phyloP scores from a whole-genome alignment of 78 protist species.

The Chrysochromulina tobinii region DNA sequence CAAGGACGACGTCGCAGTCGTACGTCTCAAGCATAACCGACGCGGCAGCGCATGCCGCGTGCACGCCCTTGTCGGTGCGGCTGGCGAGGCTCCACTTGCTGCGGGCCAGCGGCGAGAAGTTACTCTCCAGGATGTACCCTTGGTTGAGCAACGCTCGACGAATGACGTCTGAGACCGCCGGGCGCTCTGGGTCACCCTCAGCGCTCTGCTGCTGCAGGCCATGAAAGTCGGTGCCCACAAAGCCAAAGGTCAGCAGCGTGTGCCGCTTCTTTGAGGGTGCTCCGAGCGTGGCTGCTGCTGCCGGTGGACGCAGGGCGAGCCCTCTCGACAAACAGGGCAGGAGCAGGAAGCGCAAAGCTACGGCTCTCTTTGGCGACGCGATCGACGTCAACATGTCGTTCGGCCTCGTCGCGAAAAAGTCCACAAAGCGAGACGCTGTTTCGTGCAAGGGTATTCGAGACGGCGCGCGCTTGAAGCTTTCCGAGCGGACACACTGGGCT shows the following conservation, averaged over 20 bases:
- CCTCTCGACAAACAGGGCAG: no score
- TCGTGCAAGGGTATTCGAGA: no score
- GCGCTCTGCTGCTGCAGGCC: neutral
- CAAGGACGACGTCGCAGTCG: neutral
- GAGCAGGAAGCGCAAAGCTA: no score
- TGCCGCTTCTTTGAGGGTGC: neutral
- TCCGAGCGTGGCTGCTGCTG: no score
- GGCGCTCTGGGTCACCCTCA: neutral
- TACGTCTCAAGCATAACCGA: neutral
- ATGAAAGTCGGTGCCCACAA: neutral
- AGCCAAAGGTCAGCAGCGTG: neutral
- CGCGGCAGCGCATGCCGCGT: neutral
- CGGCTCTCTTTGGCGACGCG: no score
- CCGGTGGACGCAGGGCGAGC: no score
- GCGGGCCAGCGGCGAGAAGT: neutral
- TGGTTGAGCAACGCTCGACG: neutral
- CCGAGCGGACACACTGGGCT: no score
- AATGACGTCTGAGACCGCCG: neutral
- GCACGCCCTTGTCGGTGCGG: constrained; percentile 22
- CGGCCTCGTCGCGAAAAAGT: no score
- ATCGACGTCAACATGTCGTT: no score
- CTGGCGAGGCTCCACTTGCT: neutral
- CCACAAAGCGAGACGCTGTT: no score
- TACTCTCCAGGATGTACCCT: neutral
- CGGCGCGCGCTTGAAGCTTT: no score